Conservation (phyloP, 805 yeast species). For the Saturnispora sekii region DNA sequence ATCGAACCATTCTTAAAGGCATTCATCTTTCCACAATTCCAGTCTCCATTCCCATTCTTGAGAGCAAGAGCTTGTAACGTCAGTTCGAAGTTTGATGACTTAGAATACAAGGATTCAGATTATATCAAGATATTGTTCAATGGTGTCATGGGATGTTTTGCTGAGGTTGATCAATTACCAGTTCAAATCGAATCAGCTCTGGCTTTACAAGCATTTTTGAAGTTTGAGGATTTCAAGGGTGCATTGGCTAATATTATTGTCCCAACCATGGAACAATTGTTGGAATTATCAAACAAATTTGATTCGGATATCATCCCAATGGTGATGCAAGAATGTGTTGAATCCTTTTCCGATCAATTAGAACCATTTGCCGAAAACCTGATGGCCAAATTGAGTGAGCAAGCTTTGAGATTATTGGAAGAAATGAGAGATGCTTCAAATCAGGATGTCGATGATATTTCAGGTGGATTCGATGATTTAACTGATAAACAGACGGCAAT, state of each 20-base stretch:
- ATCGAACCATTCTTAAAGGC: conserved; percentile 59
- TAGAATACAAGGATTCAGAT: conserved; percentile 37
- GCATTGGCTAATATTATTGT: conserved; percentile 61
- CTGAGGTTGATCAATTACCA: conserved; percentile 48
- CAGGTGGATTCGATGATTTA: conserved; percentile 24
- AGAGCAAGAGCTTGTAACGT: conserved; percentile 68
- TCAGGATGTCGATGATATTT: conserved; percentile 42
- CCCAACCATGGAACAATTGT: conserved; percentile 71
- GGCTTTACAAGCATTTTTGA: conserved; percentile 72
- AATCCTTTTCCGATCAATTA: conserved; percentile 73
- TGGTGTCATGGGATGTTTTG: conserved; percentile 37
- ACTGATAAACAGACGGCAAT: conserved; percentile 82
- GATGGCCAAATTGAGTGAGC: conserved; percentile 54
- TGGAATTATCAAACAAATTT: conserved; percentile 65
- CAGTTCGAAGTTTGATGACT: conserved; percentile 52
- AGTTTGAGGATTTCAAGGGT: conserved; percentile 54
- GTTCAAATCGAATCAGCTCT: conserved; percentile 77
- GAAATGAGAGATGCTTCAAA: conserved; percentile 60
- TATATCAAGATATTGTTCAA: conserved; percentile 32
- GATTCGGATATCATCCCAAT: conserved; percentile 82
- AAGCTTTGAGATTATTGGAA: conserved; percentile 58
- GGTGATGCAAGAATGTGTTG: conserved; percentile 94
- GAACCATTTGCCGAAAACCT: conserved; percentile 83
- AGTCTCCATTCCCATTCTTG: conserved; percentile 53
- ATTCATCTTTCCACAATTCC: conserved; percentile 64